phyloP scores from a whole-genome alignment of 163 green algal species.

The Scenedesmus sp. region DNA sequence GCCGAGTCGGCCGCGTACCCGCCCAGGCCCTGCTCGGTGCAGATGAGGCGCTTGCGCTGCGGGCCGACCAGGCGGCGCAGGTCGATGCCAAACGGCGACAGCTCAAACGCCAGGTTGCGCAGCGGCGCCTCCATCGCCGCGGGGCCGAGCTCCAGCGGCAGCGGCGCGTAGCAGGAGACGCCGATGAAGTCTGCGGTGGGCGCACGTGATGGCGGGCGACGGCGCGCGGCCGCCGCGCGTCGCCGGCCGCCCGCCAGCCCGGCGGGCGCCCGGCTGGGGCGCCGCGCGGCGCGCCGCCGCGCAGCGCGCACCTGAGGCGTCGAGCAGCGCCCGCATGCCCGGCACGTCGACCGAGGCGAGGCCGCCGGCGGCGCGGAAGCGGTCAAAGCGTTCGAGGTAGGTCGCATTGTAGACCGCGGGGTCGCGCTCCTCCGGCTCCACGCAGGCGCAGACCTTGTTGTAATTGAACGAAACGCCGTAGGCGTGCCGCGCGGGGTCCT shows the following conservation, averaged over 20 bases:
- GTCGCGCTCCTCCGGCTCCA: conserved; percentile 43
- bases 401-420: conserved; percentile 39
- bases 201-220: too few species aligned
- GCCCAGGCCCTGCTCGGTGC: conserved; percentile 32
- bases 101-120: conserved; percentile 21
- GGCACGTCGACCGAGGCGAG: conserved; percentile 10
- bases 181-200: conserved; percentile 40
- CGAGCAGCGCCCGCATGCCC: conserved; percentile 25
- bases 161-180: conserved; percentile 5
- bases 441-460: conserved; percentile 45
- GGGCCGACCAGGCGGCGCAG: not conserved
- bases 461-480: conserved; percentile 38
- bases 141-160: conserved; percentile 7
- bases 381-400: conserved; percentile 28
- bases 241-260: too few species aligned
- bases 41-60: conserved; percentile 29
- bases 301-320: conserved; percentile 3
- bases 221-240: too few species aligned
- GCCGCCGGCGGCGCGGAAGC: not conserved
- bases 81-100: conserved; percentile 36
- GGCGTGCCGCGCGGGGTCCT: not conserved
- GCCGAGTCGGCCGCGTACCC: conserved; percentile 13
- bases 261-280: not conserved
- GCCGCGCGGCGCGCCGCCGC: not conserved
- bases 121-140: conserved; percentile 6